phyloP scores from a whole-genome alignment of 1,139 yeast species.

The Protomyces gravidus region DNA sequence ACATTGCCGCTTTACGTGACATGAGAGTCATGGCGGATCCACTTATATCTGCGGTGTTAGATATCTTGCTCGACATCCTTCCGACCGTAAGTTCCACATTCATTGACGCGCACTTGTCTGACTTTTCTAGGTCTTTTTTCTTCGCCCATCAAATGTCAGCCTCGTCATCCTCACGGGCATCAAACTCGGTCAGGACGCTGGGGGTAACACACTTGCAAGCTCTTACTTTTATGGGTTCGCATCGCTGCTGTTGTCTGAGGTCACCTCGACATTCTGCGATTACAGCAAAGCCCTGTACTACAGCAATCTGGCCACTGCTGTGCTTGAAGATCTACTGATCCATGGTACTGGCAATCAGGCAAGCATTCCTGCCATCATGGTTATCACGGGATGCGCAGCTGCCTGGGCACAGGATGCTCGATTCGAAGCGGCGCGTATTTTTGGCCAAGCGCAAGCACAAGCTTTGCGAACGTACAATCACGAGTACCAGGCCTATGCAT shows the following conservation, averaged over 20 bases:
- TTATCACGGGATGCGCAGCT: slow-evolving; percentile 3
- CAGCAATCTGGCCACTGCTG: background rate
- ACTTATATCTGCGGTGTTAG: slow-evolving; percentile 6
- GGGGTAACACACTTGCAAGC: background rate
- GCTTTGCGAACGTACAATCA: slow-evolving; percentile 16
- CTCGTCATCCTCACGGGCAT: slow-evolving; percentile 7
- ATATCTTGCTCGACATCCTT: background rate
- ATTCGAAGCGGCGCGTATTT: background rate
- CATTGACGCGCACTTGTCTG: too few species aligned
- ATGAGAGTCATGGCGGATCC: slow-evolving; percentile 4
- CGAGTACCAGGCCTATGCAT: slow-evolving; percentile 16
- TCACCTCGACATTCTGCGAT: slow-evolving; percentile 4
- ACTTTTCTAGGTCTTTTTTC: background rate
- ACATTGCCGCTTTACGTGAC: background rate
- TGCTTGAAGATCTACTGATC: slow-evolving; percentile 12
- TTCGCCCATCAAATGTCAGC: background rate
- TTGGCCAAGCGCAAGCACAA: background rate
- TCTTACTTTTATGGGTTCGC: slow-evolving; percentile 13
- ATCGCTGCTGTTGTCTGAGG: slow-evolving; percentile 10
- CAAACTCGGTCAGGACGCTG: background rate
- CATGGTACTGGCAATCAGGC: background rate
- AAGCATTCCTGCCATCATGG: slow-evolving; percentile 3
- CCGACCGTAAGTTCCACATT: slow-evolving; percentile 4
- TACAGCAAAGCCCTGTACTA: background rate
- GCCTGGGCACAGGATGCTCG: slow-evolving; percentile 10